phyloP scores from a whole-genome alignment of 495 filamentous ascomycete species.

The Apodospora peruviana region DNA sequence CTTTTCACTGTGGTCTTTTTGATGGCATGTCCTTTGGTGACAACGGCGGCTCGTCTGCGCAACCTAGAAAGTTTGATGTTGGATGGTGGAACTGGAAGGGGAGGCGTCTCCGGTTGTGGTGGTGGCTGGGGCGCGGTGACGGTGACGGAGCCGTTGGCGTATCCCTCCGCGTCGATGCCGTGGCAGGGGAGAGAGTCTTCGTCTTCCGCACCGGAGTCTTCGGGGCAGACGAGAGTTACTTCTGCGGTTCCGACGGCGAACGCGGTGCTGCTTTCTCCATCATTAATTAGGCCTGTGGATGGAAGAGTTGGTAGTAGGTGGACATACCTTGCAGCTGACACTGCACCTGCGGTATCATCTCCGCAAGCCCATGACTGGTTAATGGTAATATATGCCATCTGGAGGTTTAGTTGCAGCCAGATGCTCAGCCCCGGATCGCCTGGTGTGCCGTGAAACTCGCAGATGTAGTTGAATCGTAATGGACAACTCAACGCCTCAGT shows the following conservation, averaged over 20 bases:
- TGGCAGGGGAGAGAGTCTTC: not conserved
- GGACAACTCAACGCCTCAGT: not conserved
- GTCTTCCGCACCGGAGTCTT: not conserved
- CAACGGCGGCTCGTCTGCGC: too few species aligned
- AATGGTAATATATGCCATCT: constrained; percentile 1
- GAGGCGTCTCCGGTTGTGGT: not conserved
- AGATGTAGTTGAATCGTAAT: constrained; percentile 1
- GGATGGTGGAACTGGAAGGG: not conserved
- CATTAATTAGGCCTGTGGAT: not conserved
- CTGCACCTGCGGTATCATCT: not conserved
- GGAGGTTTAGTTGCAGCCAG: constrained; percentile 7
- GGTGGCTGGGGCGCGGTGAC: not conserved
- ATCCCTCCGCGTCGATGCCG: not conserved
- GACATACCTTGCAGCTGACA: too few species aligned
- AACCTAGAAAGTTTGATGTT: too few species aligned
- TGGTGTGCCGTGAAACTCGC: constrained; percentile 8
- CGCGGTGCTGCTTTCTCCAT: not conserved
- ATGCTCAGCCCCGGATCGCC: constrained; percentile 2
- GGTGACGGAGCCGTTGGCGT: not conserved
- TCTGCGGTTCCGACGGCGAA: constrained; percentile 1
- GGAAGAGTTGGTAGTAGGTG: too few species aligned
- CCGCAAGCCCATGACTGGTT: constrained; percentile 4
- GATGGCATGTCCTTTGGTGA: too few species aligned
- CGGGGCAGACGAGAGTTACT: not conserved
- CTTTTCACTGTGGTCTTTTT: too few species aligned